These are phyloP conservation scores for Glycine soja DNA, from an alignment of 306 rosid genomes.

Conservation along the genomic window DNA sequence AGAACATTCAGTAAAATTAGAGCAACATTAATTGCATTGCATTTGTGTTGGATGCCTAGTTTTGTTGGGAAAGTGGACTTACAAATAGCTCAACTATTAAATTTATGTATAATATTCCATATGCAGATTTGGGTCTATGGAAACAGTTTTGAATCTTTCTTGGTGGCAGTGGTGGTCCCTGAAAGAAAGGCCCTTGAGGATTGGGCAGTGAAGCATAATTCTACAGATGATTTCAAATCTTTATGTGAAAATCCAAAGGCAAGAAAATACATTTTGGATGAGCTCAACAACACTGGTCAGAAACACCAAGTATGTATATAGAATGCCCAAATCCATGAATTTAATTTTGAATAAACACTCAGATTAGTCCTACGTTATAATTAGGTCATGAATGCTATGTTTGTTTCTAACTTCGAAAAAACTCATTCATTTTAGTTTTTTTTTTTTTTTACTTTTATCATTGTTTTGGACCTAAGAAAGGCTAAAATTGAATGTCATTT, in stretches of 20 bases:
- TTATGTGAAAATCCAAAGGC: conserved; percentile 73
- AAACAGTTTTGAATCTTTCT: conserved; percentile 94
- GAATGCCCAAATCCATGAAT: conserved; percentile 32
- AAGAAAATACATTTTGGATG: conserved; percentile 79
- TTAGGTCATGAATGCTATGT: background rate
- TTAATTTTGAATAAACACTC: background rate
- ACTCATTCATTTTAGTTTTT: background rate
- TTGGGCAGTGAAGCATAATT: conserved; percentile 71
- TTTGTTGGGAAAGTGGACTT: too few relatives aligned
- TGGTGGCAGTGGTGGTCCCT: conserved; percentile 91
- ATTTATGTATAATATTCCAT: too few relatives aligned
- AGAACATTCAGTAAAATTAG: too few relatives aligned
- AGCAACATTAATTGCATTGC: too few relatives aligned
- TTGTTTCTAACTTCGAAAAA: background rate
- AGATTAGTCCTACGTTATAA: background rate
- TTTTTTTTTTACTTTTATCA: background rate
- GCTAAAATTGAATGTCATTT: background rate
- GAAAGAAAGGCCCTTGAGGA: conserved; percentile 76
- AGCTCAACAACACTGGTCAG: conserved; percentile 76
- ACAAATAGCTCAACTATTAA: too few relatives aligned
- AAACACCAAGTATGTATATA: conserved; percentile 68
- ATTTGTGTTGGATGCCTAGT: too few relatives aligned
- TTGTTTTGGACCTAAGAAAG: background rate
- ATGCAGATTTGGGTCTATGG: conserved; percentile 92
- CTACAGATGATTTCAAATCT: conserved; percentile 70